phyloP scores from a whole-genome alignment of 192 early-diverging fungal genomes.

The Coemansia reversa region DNA sequence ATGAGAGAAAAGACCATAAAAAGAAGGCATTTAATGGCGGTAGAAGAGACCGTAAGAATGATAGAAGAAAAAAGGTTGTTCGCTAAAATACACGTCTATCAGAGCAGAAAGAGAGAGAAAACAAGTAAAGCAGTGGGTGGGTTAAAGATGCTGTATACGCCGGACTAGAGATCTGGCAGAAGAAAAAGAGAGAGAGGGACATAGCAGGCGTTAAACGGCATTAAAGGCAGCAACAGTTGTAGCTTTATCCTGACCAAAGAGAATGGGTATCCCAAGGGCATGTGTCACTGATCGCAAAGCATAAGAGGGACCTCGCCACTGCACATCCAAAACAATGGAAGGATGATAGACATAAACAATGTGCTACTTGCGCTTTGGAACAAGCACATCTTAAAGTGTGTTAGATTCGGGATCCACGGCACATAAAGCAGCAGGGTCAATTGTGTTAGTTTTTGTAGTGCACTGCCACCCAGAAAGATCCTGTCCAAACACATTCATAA shows the following conservation, averaged over 20 bases:
- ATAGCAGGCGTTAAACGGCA: background rate
- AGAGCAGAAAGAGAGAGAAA: constrained; percentile 22
- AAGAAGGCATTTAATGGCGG: constrained; percentile 1
- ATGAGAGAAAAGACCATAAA: constrained; percentile 7
- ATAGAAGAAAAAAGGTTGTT: constrained; percentile 11
- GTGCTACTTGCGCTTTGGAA: background rate
- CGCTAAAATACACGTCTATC: constrained; percentile 50
- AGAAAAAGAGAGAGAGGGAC: background rate
- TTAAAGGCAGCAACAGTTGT: background rate
- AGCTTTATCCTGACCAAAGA: background rate
- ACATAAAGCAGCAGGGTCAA: constrained; percentile 54
- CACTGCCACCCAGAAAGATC: constrained; percentile 55
- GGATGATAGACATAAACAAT: background rate
- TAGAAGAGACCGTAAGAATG: constrained; percentile 6
- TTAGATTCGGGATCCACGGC: constrained; percentile 53
- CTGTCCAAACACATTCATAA: constrained; percentile 54
- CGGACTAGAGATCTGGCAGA: background rate
- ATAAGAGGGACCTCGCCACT: background rate
- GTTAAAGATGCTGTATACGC: constrained; percentile 10
- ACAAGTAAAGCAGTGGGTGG: constrained; percentile 5
- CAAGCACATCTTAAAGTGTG: constrained; percentile 21
- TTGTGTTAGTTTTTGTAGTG: constrained; percentile 53
- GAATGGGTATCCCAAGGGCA: background rate
- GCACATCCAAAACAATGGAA: background rate
- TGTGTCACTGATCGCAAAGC: background rate